Evolutionary conservation across 306 rosid genomes (phyloP).

Genomic region (Malus sylvestris): DNA sequence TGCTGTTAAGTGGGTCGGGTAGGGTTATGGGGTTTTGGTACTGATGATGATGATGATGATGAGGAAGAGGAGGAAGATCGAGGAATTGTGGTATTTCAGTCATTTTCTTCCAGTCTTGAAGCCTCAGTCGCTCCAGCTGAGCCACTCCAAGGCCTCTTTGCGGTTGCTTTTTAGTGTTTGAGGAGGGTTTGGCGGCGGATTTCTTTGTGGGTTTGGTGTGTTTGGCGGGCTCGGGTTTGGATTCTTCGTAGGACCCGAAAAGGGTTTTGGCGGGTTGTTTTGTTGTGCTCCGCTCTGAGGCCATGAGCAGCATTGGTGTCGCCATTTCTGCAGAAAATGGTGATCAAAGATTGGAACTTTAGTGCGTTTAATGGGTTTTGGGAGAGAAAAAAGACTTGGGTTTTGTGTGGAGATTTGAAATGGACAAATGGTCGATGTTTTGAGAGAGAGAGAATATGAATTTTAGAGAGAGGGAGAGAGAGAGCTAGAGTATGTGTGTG

Average conservation of each 20-base stretch:
- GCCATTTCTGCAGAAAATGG: conserved; percentile 20
- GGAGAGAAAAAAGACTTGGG: conserved; percentile 2
- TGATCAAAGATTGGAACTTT: background rate
- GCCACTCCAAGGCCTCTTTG: conserved; percentile 76
- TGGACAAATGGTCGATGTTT: background rate
- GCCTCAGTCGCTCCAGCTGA: conserved; percentile 51
- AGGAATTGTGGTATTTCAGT: conserved; percentile 11
- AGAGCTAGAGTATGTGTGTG: too few relatives aligned
- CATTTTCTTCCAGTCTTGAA: conserved; percentile 30
- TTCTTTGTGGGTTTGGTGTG: conserved; percentile 26
- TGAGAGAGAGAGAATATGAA: background rate
- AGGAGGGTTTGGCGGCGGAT: conserved; percentile 16
- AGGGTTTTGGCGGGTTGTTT: background rate
- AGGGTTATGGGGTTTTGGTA: conserved; percentile 7
- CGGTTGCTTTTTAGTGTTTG: conserved; percentile 39
- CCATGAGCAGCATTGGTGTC: conserved; percentile 29
- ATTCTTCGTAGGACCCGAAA: conserved; percentile 7
- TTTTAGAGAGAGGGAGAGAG: background rate
- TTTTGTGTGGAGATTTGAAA: background rate
- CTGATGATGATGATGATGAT: conserved; percentile 2
- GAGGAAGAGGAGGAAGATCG: background rate
- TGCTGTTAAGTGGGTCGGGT: conserved; percentile 6
- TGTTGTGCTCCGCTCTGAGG: conserved; percentile 21
- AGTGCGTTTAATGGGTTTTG: background rate
- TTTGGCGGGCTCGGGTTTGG: conserved; percentile 15